phyloP scores from a whole-genome alignment of 2,329 filamentous ascomycete genomes.

The Ceratocystis variospora region DNA sequence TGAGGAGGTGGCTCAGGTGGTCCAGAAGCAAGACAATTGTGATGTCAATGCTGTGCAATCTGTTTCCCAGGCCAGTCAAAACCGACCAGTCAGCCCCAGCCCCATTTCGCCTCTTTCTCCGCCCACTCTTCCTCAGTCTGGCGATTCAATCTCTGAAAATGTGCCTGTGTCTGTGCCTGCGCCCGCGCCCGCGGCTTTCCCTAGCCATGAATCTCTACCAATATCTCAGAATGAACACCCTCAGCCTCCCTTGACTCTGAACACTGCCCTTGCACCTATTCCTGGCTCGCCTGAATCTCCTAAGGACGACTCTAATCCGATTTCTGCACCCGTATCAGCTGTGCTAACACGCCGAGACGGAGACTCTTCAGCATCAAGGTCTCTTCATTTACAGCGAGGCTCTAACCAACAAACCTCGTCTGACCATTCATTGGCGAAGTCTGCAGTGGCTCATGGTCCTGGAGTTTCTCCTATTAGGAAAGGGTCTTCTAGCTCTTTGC shows the following conservation, averaged over 20 bases:
- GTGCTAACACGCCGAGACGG: not conserved
- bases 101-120: not conserved
- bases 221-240: not conserved
- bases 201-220: not conserved
- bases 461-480: not conserved
- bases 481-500: not conserved
- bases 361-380: conserved; percentile 7
- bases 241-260: not conserved
- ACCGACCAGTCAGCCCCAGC: not conserved
- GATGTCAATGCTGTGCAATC: not conserved
- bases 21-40: not conserved
- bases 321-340: not conserved
- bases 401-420: conserved; percentile 9
- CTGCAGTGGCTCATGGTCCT: not conserved
- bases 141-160: no score
- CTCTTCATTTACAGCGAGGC: conserved; percentile 5
- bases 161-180: not conserved
- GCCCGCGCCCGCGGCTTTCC: not conserved
- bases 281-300: conserved; percentile 17
- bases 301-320: not conserved
- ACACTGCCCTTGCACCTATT: conserved; percentile 12
- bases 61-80: not conserved
- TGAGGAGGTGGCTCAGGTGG: not conserved
- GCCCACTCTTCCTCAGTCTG: not conserved
- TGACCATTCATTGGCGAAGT: not conserved